Evolutionary conservation across 179 eudicot species (phyloP).

Genomic region (Beta lomatogona): DNA sequence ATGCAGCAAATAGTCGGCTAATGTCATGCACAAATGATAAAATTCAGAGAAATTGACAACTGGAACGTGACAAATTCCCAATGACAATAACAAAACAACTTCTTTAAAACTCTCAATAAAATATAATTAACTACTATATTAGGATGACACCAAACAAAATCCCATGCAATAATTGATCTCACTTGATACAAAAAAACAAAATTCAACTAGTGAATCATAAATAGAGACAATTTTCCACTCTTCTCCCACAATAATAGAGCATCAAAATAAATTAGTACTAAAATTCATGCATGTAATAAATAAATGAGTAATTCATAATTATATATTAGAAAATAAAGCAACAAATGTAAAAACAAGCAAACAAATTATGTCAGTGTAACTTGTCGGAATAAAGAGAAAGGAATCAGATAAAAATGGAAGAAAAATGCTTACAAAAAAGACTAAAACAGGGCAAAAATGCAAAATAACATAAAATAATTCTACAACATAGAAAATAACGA

Average conservation of each 20-base stretch:
- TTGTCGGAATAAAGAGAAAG: too few species aligned
- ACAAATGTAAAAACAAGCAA: neutral
- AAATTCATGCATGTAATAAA: neutral
- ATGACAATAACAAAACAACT: neutral
- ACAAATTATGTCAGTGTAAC: too few species aligned
- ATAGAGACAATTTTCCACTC: neutral
- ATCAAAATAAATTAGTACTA: neutral
- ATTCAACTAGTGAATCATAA: conserved; percentile 4
- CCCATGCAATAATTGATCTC: neutral
- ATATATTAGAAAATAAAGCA: too few species aligned
- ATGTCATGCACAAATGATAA: neutral
- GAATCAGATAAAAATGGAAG: neutral
- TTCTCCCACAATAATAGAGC: neutral
- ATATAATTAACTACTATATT: neutral
- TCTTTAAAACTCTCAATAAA: neutral
- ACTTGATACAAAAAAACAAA: neutral
- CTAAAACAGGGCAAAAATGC: too few species aligned
- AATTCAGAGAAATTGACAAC: conserved; percentile 3
- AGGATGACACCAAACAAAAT: conserved; percentile 8
- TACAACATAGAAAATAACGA: conserved; percentile 16
- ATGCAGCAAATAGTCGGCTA: conserved; percentile 9
- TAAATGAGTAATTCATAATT: too few species aligned
- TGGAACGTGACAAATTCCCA: conserved; percentile 9
- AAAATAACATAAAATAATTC: neutral
- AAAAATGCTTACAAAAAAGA: neutral